Evolutionary conservation across 2,329 filamentous ascomycete genomes (phyloP).

Genomic region (Penicillium sp.): DNA sequence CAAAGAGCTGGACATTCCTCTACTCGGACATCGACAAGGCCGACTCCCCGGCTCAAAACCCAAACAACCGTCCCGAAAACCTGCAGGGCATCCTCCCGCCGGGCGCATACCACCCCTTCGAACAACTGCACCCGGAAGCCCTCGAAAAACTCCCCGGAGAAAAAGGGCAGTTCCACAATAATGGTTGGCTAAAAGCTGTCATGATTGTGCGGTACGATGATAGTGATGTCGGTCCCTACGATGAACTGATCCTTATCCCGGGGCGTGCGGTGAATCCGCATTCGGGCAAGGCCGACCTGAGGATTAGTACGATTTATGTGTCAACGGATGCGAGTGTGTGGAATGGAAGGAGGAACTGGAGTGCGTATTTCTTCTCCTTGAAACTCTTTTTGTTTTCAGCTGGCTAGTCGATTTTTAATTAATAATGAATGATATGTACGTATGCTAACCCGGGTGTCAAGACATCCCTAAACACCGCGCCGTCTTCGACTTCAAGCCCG

Average conservation of each 20-base stretch:
- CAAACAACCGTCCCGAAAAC: conserved; percentile 2
- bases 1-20: conserved; percentile 7
- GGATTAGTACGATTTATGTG: conserved; percentile 5
- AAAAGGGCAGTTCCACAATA: not conserved
- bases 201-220: conserved; percentile 11
- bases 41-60: not conserved
- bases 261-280: conserved; percentile 2
- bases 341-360: conserved; percentile 14
- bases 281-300: not conserved
- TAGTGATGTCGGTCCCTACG: conserved; percentile 8
- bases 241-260: conserved; percentile 7
- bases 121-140: not conserved
- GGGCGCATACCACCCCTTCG: conserved; percentile 10
- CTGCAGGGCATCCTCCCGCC: not conserved
- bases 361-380: not conserved
- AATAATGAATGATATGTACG: too few relatives aligned
- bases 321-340: conserved; percentile 12
- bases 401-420: too few relatives aligned
- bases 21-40: not conserved
- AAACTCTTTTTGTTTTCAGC: not conserved
- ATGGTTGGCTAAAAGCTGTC: conserved; percentile 5
- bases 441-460: not conserved
- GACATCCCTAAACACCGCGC: conserved; percentile 15
- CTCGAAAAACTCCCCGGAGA: not conserved
- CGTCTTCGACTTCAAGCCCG: conserved; percentile 4